Conservation (phyloP, 176 grass and related monocot species). For the Puccinellia tenuiflora region DNA sequence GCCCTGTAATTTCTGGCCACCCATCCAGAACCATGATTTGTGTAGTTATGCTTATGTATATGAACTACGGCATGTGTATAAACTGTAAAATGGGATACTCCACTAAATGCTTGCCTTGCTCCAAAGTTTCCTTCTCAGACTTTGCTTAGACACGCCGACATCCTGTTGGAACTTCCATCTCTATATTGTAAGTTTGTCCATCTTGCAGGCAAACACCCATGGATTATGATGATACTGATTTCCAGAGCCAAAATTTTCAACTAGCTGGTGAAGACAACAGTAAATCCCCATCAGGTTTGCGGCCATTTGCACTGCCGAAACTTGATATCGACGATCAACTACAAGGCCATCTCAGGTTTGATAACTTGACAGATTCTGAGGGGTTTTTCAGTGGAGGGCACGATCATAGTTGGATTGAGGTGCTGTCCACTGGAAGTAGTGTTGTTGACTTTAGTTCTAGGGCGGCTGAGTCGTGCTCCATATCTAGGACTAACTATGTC, state of each 20-base stretch:
- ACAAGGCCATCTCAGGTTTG: constrained; percentile 70
- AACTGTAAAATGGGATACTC: not conserved
- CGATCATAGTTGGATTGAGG: constrained; percentile 78
- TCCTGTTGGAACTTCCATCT: not conserved
- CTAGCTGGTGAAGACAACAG: constrained; percentile 62
- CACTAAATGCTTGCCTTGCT: constrained; percentile 8
- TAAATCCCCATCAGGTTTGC: constrained; percentile 69
- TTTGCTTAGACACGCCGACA: not conserved
- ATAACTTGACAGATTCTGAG: constrained; percentile 68
- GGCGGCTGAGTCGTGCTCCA: constrained; percentile 51
- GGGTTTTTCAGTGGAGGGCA: constrained; percentile 63
- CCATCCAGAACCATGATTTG: not conserved
- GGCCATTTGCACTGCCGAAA: constrained; percentile 68
- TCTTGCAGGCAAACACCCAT: constrained; percentile 75
- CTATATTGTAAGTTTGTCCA: constrained; percentile 7
- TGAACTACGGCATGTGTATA: not conserved
- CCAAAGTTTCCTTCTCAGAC: not conserved
- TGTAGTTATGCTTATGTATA: not conserved
- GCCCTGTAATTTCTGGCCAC: not conserved
- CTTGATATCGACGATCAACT: constrained; percentile 89
- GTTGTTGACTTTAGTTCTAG: constrained; percentile 60
- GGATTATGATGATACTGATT: constrained; percentile 93
- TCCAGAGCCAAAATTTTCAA: constrained; percentile 85
- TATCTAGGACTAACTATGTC: constrained; percentile 64
- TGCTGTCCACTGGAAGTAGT: constrained; percentile 65